Percentiles rank a stretch among this genome's conserved stretches.
These are phyloP conservation scores for Phytophthora brassicae DNA, from an alignment of 352 stramenopile genomes.

Conservation along the genomic window DNA sequence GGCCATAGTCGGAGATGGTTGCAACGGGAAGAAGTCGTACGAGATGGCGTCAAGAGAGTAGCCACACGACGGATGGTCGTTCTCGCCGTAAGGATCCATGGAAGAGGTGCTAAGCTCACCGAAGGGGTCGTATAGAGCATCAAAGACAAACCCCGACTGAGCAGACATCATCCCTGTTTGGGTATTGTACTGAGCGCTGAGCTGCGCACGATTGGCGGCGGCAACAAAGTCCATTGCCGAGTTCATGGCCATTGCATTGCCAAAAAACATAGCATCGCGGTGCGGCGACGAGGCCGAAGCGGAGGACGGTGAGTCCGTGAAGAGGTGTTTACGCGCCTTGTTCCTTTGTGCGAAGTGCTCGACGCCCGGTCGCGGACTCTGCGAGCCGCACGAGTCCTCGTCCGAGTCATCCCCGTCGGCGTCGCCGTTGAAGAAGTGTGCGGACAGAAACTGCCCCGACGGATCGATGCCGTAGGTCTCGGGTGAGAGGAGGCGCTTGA, in stretches of 20 bases:
- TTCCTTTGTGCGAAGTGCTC: conserved; percentile 33
- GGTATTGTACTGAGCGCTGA: conserved; percentile 23
- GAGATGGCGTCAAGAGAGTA: conserved; percentile 54
- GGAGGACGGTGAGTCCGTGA: conserved; percentile 48
- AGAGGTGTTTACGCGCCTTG: conserved; percentile 48
- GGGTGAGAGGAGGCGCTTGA: conserved; percentile 76
- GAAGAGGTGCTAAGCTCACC: conserved; percentile 36
- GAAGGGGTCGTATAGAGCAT: conserved; percentile 47
- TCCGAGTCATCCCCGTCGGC: conserved; percentile 53
- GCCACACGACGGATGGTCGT: conserved; percentile 48
- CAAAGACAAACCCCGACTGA: conserved; percentile 36
- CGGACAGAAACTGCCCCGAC: conserved; percentile 45
- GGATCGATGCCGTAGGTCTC: conserved; percentile 84
- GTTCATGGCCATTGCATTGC: conserved; percentile 31
- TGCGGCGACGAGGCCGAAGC: conserved; percentile 34
- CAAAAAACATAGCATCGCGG: conserved; percentile 38
- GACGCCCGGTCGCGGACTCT: conserved; percentile 33
- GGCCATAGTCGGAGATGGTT: conserved; percentile 51
- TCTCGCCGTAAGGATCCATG: conserved; percentile 53
- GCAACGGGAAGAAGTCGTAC: conserved; percentile 55
- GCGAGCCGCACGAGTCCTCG: conserved; percentile 45
- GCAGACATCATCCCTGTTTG: conserved; percentile 16
- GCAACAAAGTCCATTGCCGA: conserved; percentile 18
- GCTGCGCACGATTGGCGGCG: conserved; percentile 19
- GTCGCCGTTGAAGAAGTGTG: conserved; percentile 39